Base-by-base conservation (phyloP, 306 rosid species). In the Delonix regia region DNA sequence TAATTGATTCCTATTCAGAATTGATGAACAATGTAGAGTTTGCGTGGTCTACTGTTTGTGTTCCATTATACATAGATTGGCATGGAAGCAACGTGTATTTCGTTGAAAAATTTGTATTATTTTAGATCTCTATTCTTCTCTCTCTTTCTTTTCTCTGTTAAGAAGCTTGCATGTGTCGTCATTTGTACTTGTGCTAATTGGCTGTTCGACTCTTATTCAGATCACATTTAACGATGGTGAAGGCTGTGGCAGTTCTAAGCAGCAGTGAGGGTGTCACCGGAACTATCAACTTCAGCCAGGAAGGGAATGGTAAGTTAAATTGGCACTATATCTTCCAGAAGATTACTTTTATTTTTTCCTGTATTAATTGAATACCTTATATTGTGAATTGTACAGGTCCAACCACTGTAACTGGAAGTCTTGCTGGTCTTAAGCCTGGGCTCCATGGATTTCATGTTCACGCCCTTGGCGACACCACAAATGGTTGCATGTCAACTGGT, bases 401-500 rank as follows among this genome's bases (percentile, higher is more conserved):
- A 70, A 93, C 98, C 78, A 89, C 90, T 3, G 97, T 93, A 72
- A 96, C 92, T 24, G 99, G 98, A 80, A 75, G 16, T 65, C 16
- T 96, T 80, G 21, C 83, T 36, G 99, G 98, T 79, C 98, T 96
- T 57, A 90, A 64, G 88, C 90, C 98, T 18, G 99, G 98, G 7
- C 92, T 86, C 77, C 99, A 96, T 59, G 99, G 99, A 27, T 96
- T 96, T 84, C 99, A 93, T 84, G 93, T 96, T 42, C 99, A 96
- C 71, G 94, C 98, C 30, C 87, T 96, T 48, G 99, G 99, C 14
- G 99, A 96, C 85, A 93, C 98, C 56, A 96, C 99, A 28, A 96
- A 96, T 10, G 99, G 99, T n/a, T 96, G 99, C 92, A 11, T 96
- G 85, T 96, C 99, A 71, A 96, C 99, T 65, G 98, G 98, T 96